These are phyloP conservation scores for Alternaria sp. DNA, from an alignment of 2,329 filamentous ascomycete species.

Conservation along the genomic window DNA sequence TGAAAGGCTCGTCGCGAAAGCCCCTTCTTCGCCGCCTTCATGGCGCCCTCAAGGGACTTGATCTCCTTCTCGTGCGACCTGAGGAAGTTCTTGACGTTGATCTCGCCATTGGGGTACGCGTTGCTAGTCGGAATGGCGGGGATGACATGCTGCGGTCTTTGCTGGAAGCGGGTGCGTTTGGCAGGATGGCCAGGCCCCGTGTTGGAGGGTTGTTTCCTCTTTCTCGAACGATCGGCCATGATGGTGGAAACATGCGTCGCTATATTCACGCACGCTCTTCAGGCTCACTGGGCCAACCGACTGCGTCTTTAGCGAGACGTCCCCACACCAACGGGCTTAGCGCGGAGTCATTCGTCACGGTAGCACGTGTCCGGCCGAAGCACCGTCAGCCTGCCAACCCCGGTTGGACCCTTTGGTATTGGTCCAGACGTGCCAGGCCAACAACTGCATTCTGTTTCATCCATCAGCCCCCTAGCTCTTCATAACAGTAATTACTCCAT, in stretches of 20 bases:
- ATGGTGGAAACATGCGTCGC: not conserved
- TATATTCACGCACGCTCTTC: not conserved
- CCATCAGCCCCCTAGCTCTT: conserved; percentile 11
- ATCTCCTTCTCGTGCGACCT: conserved; percentile 90
- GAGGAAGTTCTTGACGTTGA: conserved; percentile 86
- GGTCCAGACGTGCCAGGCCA: conserved; percentile 13
- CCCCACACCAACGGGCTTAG: conserved; percentile 19
- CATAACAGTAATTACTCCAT: conserved; percentile 20
- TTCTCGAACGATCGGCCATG: conserved; percentile 36
- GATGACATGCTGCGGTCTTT: conserved; percentile 42
- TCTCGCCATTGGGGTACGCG: conserved; percentile 74
- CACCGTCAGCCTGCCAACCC: conserved; percentile 11
- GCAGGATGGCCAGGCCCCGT: conserved; percentile 12
- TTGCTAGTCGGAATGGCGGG: conserved; percentile 46
- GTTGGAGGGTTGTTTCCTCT: conserved; percentile 34
- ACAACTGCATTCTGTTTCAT: conserved; percentile 24
- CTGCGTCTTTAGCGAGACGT: conserved; percentile 17
- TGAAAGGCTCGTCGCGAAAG: conserved; percentile 82
- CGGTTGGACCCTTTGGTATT: conserved; percentile 12
- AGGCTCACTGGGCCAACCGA: conserved; percentile 17
- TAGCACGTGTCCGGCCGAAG: conserved; percentile 19
- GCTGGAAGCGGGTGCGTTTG: conserved; percentile 41
- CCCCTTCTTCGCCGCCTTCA: conserved; percentile 73
- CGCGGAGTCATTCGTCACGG: conserved; percentile 19
- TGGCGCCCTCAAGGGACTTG: conserved; percentile 80